phyloP scores from a whole-genome alignment of 495 filamentous ascomycete genomes.

The Neurospora sp. region DNA sequence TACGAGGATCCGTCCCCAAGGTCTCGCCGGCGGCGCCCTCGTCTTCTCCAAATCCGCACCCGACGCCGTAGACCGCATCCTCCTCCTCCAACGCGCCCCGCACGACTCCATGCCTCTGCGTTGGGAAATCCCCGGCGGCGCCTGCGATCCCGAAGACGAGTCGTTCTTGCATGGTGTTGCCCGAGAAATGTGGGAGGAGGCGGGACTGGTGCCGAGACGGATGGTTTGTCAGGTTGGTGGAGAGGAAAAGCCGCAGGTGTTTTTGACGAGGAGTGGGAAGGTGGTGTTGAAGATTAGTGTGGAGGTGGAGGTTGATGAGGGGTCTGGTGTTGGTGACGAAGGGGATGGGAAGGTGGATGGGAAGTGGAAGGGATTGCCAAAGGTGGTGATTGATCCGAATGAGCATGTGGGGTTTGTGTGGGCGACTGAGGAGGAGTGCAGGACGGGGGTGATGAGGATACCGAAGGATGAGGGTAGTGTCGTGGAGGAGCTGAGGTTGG shows the following conservation, averaged over 20 bases:
- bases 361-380: slow-evolving; percentile 3
- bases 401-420: slow-evolving; percentile 35
- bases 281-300: slow-evolving; percentile 28
- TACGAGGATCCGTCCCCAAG: background rate
- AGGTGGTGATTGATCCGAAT: slow-evolving; percentile 30
- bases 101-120: slow-evolving; percentile 38
- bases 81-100: slow-evolving; percentile 43
- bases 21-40: slow-evolving; percentile 24
- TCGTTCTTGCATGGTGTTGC: slow-evolving; percentile 38
- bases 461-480: background rate
- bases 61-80: slow-evolving; percentile 16
- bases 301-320: slow-evolving; percentile 26
- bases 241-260: slow-evolving; percentile 10
- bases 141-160: slow-evolving; percentile 37
- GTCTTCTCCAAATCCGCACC: slow-evolving; percentile 22
- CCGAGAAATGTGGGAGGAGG: slow-evolving; percentile 49
- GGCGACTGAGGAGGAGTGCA: slow-evolving; percentile 35
- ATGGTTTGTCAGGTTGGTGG: slow-evolving; percentile 29
- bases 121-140: slow-evolving; percentile 50
- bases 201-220: slow-evolving; percentile 27
- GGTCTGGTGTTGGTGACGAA: background rate
- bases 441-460: slow-evolving; percentile 4
- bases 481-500: slow-evolving; percentile 17
- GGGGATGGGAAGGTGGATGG: background rate
- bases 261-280: slow-evolving; percentile 27